Percentiles rank a stretch among this genome's conserved stretches.
Evolutionary conservation across 495 filamentous ascomycete species (phyloP).

Genomic region (Tuber indicum): DNA sequence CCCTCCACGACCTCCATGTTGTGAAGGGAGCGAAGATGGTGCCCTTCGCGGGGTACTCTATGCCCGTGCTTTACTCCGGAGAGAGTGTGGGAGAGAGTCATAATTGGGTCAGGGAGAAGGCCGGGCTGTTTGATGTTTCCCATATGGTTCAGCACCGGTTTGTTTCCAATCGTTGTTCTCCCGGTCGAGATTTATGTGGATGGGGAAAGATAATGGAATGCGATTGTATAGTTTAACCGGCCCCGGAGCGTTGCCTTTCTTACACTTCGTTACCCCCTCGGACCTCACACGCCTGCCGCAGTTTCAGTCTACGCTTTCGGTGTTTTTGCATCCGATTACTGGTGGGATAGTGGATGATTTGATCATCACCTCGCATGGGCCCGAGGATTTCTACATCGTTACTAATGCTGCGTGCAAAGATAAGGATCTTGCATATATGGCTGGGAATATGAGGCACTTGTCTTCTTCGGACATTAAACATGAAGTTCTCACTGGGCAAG

Average conservation of each 20-base stretch:
- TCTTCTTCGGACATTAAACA: constrained; percentile 52
- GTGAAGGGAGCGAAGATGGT: constrained; percentile 84
- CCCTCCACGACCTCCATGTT: constrained; percentile 77
- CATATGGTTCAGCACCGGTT: constrained; percentile 63
- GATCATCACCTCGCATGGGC: constrained; percentile 68
- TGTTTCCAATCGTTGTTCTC: constrained; percentile 1
- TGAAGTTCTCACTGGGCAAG: constrained; percentile 61
- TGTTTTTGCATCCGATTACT: constrained; percentile 66
- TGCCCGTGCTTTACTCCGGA: constrained; percentile 83
- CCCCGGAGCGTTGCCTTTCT: constrained; percentile 66
- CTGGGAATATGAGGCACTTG: constrained; percentile 53
- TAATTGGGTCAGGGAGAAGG: constrained; percentile 75
- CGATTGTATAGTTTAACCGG: constrained; percentile 54
- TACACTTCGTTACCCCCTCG: constrained; percentile 73
- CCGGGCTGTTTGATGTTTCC: constrained; percentile 81
- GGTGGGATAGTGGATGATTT: constrained; percentile 93
- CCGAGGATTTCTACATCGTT: constrained; percentile 77
- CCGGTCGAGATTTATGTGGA: neutral
- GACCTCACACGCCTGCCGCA: constrained; percentile 52
- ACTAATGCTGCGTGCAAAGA: constrained; percentile 90
- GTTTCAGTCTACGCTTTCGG: constrained; percentile 68
- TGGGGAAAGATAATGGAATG: too few relatives aligned
- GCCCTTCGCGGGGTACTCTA: constrained; percentile 85
- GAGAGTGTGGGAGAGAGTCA: constrained; percentile 72
- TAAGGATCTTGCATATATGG: constrained; percentile 74